Conservation (phyloP, 108 stramenopile species). For the Discostella pseudostelligera region DNA sequence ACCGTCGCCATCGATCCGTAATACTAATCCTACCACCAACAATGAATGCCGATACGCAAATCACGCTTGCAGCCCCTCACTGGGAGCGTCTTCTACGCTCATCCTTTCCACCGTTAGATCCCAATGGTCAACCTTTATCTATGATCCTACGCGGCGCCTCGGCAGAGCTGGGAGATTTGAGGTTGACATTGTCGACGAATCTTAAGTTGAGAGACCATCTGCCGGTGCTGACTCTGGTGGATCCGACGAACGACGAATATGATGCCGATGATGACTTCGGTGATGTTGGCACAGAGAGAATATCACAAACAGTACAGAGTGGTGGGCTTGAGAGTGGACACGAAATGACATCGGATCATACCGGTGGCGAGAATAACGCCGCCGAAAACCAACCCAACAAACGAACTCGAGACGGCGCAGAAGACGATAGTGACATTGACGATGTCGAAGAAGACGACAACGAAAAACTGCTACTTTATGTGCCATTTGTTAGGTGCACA, state of each 20-base stretch:
- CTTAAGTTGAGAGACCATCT: slow-evolving; percentile 14
- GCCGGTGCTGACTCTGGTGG: slow-evolving; percentile 1
- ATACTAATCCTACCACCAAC: background rate
- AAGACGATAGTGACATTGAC: slow-evolving; percentile 7
- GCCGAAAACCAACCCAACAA: slow-evolving; percentile 5
- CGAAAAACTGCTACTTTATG: slow-evolving; percentile 28
- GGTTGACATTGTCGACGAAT: slow-evolving; percentile 17
- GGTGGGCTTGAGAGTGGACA: slow-evolving; percentile 3
- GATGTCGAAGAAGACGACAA: slow-evolving; percentile 19
- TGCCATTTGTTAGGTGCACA: slow-evolving; percentile 34
- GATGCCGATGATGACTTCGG: slow-evolving; percentile 19
- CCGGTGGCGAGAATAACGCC: slow-evolving; percentile 3
- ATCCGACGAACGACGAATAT: background rate
- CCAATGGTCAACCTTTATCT: slow-evolving; percentile 43
- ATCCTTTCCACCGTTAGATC: slow-evolving; percentile 39
- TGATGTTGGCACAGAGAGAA: background rate
- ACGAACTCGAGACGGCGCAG: slow-evolving; percentile 24
- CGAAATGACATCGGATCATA: background rate
- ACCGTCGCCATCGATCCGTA: background rate
- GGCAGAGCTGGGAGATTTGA: slow-evolving; percentile 34
- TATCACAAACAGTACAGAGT: background rate
- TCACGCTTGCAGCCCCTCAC: slow-evolving; percentile 7
- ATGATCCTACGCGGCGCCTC: slow-evolving; percentile 37
- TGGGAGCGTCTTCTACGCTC: slow-evolving; percentile 17
- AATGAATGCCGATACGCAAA: slow-evolving; percentile 10